These are phyloP conservation scores for Lindgomyces ingoldianus DNA, from an alignment of 495 filamentous ascomycete species.

Conservation along the genomic window DNA sequence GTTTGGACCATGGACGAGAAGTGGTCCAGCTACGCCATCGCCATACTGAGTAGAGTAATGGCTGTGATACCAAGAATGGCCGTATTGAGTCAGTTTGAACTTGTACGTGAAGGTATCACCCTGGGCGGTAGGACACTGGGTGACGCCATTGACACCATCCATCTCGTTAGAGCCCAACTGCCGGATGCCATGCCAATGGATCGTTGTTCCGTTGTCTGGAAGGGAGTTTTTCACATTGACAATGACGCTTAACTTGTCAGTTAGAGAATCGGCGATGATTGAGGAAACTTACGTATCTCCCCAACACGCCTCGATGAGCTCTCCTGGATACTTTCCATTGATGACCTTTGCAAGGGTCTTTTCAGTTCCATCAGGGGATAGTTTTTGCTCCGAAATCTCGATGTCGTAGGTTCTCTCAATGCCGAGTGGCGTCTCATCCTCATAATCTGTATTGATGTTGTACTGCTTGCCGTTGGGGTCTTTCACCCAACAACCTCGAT, in stretches of 20 bases:
- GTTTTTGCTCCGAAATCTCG: constrained; percentile 1
- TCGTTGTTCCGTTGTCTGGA: constrained; percentile 43
- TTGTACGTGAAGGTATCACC: constrained; percentile 41
- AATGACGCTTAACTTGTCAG: constrained; percentile 9
- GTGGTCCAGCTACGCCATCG: constrained; percentile 41
- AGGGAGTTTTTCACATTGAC: constrained; percentile 43
- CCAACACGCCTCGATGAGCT: constrained; percentile 42
- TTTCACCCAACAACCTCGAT: constrained; percentile 29
- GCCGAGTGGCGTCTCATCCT: constrained; percentile 8
- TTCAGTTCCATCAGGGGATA: constrained; percentile 21
- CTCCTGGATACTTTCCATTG: constrained; percentile 43
- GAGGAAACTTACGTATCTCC: constrained; percentile 35
- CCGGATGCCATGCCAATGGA: constrained; percentile 47
- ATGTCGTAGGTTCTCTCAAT: constrained; percentile 12
- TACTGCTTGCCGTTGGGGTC: constrained; percentile 18
- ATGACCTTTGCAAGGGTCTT: constrained; percentile 34
- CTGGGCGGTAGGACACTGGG: constrained; percentile 38
- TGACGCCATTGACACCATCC: constrained; percentile 42
- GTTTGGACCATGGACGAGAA: constrained; percentile 45
- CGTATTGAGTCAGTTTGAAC: constrained; percentile 43
- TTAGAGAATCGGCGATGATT: not conserved
- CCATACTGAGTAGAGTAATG: constrained; percentile 43
- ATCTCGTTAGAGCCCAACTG: constrained; percentile 33
- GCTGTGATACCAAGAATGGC: constrained; percentile 44
- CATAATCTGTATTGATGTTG: constrained; percentile 28